Percentiles rank a stretch among this genome's conserved stretches.
Conservation (phyloP, 2,329 filamentous ascomycete genomes). For the Fusarium falciforme region DNA sequence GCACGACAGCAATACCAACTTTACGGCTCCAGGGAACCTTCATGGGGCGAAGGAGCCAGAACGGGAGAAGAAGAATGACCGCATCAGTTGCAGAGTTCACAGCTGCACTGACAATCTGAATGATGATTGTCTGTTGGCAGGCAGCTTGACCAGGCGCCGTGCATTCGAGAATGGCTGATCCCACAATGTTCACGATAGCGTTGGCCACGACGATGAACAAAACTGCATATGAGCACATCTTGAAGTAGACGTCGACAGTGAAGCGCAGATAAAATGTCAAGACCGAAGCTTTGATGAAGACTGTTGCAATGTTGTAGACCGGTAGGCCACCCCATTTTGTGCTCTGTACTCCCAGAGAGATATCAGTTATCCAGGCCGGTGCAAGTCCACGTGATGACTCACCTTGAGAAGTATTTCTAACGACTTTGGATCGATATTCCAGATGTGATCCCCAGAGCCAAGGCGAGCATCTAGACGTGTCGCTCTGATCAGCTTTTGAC, state of each 20-base stretch:
- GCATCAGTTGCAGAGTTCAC: slow-evolving; percentile 2
- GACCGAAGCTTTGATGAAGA: slow-evolving; percentile 38
- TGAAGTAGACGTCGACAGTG: slow-evolving; percentile 2
- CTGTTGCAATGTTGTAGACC: slow-evolving; percentile 28
- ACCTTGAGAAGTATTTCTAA: background rate
- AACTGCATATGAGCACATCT: background rate
- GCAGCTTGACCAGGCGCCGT: background rate
- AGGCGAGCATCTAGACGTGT: slow-evolving; percentile 9
- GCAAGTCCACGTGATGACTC: background rate
- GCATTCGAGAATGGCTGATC: background rate
- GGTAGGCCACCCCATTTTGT: slow-evolving; percentile 2
- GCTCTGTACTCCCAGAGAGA: background rate
- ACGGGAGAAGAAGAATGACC: slow-evolving; percentile 7
- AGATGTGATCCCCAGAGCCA: slow-evolving; percentile 5
- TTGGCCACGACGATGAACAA: slow-evolving; percentile 1
- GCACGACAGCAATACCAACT: slow-evolving; percentile 9
- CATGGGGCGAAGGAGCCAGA: slow-evolving; percentile 19
- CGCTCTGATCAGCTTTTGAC: too few relatives aligned
- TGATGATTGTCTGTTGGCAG: background rate
- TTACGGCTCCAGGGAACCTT: background rate
- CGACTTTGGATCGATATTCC: background rate
- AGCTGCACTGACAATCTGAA: background rate
- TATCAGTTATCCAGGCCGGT: background rate
- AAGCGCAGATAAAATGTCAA: slow-evolving; percentile 38
- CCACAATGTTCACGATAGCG: background rate